phyloP scores from a whole-genome alignment of 106 monocot genomes.

The Iris macrosiphon region DNA sequence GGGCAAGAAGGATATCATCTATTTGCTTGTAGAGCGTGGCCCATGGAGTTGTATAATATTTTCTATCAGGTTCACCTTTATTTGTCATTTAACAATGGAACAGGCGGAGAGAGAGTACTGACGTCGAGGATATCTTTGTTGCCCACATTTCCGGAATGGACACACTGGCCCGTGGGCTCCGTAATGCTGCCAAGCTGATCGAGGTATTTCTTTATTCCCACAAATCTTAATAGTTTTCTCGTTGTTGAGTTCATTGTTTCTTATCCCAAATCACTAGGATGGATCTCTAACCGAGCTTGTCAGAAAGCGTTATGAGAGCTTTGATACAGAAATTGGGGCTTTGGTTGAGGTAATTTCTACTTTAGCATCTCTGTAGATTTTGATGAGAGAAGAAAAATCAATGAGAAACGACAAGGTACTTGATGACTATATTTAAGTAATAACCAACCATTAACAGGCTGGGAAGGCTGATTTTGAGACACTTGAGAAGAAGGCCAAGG shows the following conservation, averaged over 20 bases:
- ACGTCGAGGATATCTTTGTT: conserved; percentile 82
- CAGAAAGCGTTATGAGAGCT: conserved; percentile 62
- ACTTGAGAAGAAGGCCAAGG: conserved; percentile 85
- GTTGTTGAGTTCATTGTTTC: too few species aligned
- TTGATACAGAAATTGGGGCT: conserved; percentile 67
- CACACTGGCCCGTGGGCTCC: conserved; percentile 83
- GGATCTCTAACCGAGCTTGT: conserved; percentile 67
- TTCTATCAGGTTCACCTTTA: neutral
- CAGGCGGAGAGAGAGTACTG: conserved; percentile 91
- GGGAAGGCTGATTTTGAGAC: conserved; percentile 88
- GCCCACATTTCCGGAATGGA: conserved; percentile 96
- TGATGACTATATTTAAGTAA: neutral
- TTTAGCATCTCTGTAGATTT: too few species aligned
- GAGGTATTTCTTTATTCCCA: conserved; percentile 62
- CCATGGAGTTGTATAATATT: neutral
- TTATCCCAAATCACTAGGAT: conserved; percentile 35
- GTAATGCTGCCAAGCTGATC: conserved; percentile 63
- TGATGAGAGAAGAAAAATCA: neutral
- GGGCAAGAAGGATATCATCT: too few species aligned
- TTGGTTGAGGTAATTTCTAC: conserved; percentile 56
- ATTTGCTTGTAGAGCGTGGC: too few species aligned
- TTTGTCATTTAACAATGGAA: neutral
- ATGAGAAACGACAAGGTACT: neutral
- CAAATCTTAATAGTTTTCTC: too few species aligned
- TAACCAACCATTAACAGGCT: conserved; percentile 64